A percentile compares a stretch with the other conserved stretches of the same genome.
Evolutionary conservation across 2,329 filamentous ascomycete genomes (phyloP).

Genomic region (Aspergillus brasiliensis): DNA sequence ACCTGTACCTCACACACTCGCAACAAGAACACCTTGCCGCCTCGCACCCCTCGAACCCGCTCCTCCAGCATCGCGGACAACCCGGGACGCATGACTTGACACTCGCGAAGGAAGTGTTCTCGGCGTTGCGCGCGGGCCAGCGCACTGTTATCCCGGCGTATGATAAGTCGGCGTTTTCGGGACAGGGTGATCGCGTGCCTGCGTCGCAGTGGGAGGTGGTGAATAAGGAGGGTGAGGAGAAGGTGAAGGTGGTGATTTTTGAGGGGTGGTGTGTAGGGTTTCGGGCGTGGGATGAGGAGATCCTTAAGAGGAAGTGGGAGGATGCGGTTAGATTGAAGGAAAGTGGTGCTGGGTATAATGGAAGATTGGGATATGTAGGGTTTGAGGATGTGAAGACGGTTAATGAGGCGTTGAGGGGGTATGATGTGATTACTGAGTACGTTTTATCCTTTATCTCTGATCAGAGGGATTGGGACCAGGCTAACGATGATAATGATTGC

Average conservation of each 20-base stretch:
- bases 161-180: slow-evolving; percentile 77
- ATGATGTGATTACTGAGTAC: slow-evolving; percentile 61
- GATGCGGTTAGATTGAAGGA: slow-evolving; percentile 50
- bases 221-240: slow-evolving; percentile 38
- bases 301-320: slow-evolving; percentile 57
- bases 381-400: slow-evolving; percentile 60
- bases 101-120: slow-evolving; percentile 66
- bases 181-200: slow-evolving; percentile 74
- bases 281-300: slow-evolving; percentile 60
- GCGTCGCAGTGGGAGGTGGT: slow-evolving; percentile 62
- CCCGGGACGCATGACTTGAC: slow-evolving; percentile 79
- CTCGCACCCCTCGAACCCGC: slow-evolving; percentile 68
- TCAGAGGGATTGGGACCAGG: not conserved
- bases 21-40: slow-evolving; percentile 67
- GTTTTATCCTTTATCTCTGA: slow-evolving; percentile 7
- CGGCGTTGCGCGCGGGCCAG: slow-evolving; percentile 54
- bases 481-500: slow-evolving; percentile 15
- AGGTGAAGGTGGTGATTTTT: slow-evolving; percentile 69
- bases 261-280: slow-evolving; percentile 95
- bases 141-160: slow-evolving; percentile 70
- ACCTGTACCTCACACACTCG: slow-evolving; percentile 78
- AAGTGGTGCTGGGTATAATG: slow-evolving; percentile 50
- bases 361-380: slow-evolving; percentile 57
- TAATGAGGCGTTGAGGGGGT: slow-evolving; percentile 60
- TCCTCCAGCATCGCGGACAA: slow-evolving; percentile 80